Evolutionary conservation across 495 filamentous ascomycete species (phyloP).

Genomic region (Oleoguttula mirabilis): DNA sequence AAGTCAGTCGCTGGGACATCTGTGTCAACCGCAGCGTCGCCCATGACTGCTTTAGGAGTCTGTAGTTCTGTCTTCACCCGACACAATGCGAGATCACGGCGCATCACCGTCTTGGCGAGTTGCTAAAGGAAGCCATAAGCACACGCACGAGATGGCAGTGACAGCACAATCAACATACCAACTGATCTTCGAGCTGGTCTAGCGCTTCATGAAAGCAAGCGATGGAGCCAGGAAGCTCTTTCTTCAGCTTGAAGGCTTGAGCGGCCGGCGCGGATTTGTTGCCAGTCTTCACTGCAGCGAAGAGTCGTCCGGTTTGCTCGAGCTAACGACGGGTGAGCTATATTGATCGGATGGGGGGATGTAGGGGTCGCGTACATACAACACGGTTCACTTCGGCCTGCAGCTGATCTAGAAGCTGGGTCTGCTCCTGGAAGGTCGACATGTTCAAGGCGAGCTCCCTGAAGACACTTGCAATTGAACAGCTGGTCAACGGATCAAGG

Average conservation of each 20-base stretch:
- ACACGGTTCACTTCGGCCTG: slow-evolving; percentile 12
- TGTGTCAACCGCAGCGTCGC: no score
- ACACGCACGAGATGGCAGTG: background rate
- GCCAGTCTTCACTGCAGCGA: slow-evolving; percentile 1
- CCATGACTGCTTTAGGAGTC: no score
- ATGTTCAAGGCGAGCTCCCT: no score
- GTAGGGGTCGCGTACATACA: background rate
- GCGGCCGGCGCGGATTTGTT: background rate
- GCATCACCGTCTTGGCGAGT: slow-evolving; percentile 14
- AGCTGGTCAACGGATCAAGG: no score
- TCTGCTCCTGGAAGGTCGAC: background rate
- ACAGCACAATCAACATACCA: slow-evolving; percentile 1
- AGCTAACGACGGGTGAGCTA: slow-evolving; percentile 1
- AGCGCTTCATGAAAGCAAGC: slow-evolving; percentile 13
- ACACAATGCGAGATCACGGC: slow-evolving; percentile 17
- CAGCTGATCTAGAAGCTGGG: slow-evolving; percentile 5
- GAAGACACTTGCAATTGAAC: no score
- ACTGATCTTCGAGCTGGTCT: slow-evolving; percentile 7
- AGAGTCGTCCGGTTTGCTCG: slow-evolving; percentile 10
- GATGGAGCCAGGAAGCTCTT: slow-evolving; percentile 2
- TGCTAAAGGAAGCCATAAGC: slow-evolving; percentile 5
- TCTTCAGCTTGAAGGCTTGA: slow-evolving; percentile 4
- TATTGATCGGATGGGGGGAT: background rate
- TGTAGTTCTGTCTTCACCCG: no score
- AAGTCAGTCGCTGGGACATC: no score